These are phyloP conservation scores for Smittium culicis DNA, from an alignment of 371 early-diverging fungal genomes.

Conservation along the genomic window DNA sequence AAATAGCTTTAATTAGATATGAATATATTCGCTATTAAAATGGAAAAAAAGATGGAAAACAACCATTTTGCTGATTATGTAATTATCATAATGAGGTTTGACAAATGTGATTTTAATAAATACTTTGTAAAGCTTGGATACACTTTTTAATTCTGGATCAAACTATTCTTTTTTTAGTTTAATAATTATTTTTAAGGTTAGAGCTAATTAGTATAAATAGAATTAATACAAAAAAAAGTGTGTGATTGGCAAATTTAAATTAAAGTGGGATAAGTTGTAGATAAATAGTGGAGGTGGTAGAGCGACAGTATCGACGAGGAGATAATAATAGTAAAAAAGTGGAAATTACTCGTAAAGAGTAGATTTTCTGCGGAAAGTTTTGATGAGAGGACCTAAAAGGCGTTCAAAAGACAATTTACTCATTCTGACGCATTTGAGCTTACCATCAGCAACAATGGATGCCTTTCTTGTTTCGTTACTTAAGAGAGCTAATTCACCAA, in stretches of 20 bases:
- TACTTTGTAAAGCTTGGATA: no score
- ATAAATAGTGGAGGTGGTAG: background rate
- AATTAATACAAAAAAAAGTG: background rate
- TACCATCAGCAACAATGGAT: constrained; percentile 74
- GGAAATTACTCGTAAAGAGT: constrained; percentile 9
- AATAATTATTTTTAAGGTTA: no score
- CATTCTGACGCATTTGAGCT: constrained; percentile 79
- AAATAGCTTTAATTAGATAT: no score
- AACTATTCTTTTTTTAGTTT: no score
- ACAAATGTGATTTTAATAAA: no score
- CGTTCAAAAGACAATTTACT: constrained; percentile 85
- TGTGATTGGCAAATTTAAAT: background rate
- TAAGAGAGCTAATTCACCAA: constrained; percentile 91
- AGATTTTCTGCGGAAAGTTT: constrained; percentile 36
- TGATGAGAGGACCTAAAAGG: constrained; percentile 81
- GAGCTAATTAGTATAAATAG: no score
- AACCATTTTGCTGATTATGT: no score
- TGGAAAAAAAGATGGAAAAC: no score
- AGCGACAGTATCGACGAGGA: background rate
- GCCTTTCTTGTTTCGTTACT: constrained; percentile 85
- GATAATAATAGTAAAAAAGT: background rate
- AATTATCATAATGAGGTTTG: no score
- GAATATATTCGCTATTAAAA: no score
- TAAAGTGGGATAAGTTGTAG: background rate
- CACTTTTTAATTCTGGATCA: no score